phyloP scores from a whole-genome alignment of 2,329 filamentous ascomycete genomes.

The Lachnellula cervina region DNA sequence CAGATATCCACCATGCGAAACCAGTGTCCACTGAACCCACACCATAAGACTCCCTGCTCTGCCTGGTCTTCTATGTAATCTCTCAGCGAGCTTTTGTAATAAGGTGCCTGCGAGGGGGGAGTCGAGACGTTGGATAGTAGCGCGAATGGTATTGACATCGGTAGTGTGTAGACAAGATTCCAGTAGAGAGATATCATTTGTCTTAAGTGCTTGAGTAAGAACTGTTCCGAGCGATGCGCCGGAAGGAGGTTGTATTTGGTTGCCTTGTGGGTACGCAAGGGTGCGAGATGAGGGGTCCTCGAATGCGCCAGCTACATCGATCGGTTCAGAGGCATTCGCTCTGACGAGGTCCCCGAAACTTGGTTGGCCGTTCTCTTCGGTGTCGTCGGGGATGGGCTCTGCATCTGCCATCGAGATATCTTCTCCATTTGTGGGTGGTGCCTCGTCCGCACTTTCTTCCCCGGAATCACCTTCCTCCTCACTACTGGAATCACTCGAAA shows the following conservation, averaged over 20 bases:
- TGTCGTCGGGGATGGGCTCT: conserved; percentile 36
- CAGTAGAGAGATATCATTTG: conserved; percentile 83
- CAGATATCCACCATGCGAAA: conserved; percentile 86
- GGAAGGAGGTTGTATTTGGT: conserved; percentile 44
- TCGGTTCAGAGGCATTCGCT: conserved; percentile 61
- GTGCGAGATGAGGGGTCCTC: conserved; percentile 30
- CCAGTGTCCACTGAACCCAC: conserved; percentile 94
- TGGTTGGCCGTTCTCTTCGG: conserved; percentile 41
- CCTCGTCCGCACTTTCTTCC: conserved; percentile 42
- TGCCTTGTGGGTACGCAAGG: conserved; percentile 22
- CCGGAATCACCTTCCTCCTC: conserved; percentile 42
- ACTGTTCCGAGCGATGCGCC: conserved; percentile 84
- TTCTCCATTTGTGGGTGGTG: conserved; percentile 22
- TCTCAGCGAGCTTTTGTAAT: conserved; percentile 77
- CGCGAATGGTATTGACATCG: conserved; percentile 71
- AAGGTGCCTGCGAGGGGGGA: conserved; percentile 75
- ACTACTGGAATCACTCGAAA: conserved; percentile 51
- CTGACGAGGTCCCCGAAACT: conserved; percentile 86
- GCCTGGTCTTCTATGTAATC: conserved; percentile 81
- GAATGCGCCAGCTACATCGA: conserved; percentile 67
- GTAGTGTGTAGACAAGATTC: conserved; percentile 85
- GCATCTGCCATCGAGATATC: conserved; percentile 33
- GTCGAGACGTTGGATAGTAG: conserved; percentile 86
- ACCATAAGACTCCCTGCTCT: conserved; percentile 85
- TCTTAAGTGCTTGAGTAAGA: conserved; percentile 87